Base-by-base conservation (phyloP, 768 basidiomycete species). In the Phanerochaete carnosa region DNA sequence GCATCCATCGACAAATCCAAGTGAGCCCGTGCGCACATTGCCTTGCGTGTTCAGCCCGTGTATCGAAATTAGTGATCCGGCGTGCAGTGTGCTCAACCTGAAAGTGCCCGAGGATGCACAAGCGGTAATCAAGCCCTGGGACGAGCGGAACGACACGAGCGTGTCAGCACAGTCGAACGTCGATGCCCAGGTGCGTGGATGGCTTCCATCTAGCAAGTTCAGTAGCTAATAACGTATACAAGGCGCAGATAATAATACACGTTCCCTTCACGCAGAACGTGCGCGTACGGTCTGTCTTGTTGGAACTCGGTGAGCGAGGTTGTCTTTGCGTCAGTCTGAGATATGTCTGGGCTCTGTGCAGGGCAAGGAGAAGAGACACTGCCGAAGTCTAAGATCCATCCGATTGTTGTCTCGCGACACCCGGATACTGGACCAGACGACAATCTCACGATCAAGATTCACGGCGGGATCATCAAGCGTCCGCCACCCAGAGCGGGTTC, bases 251-350 rank as follows among this genome's bases (percentile, higher is more conserved):
- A 58, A 88, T 94, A 67, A 79, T 94, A 61, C 90, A 92, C 70
- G 73, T 94, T 50, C 90, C 92, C 0, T 94, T 94, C 76, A 80
- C 80, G 0, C 82, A 92, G 70, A 89, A 86, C 67, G 92, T 94
- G 26, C 80, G 90, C 49, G 71, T 94, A 45, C 83, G 84, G 61
- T 91, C 92, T 19, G 70, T 94, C 6, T 68, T 93, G 22, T 73
- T 94, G 57, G 94, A 94, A 70, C 73, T 91, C 46, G 92, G 92
- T 90, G 68, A 64, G 79, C 66, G n/a, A n/a, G n/a, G n/a, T n/a
- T n/a, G n/a, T n/a, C n/a, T n/a, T n/a, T n/a, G n/a, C n/a, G n/a
- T n/a, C n/a, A n/a, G n/a, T n/a, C n/a, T n/a, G n/a, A n/a, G n/a
- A n/a, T n/a, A n/a, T n/a, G n/a, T n/a, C n/a, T n/a, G n/a, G n/a